Evolutionary conservation across 2,329 filamentous ascomycete genomes (phyloP), one percentile per base, ranked within the genome.

Genomic region (Thelonectria blattea): DNA sequence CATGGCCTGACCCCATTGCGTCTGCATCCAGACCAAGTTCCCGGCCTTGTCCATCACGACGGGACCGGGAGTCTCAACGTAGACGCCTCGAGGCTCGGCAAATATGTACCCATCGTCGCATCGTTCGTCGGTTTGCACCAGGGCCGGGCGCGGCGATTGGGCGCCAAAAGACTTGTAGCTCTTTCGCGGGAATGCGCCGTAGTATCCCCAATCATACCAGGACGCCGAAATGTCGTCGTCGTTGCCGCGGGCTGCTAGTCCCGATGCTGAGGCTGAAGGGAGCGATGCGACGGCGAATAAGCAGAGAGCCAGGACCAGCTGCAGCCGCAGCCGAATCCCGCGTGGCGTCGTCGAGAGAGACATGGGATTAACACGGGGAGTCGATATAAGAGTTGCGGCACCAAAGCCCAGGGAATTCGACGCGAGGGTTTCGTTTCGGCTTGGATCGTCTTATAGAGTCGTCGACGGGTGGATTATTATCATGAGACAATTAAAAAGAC

Each of bases 1-100:
- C 65, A 66, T 71, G 6, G 71, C 69, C 48, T 70, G 56, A 12
- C 65, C 67, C 65, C 70, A 73, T 45, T 52, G 37, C 8, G 63
- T 66, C n/a, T 77, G 73, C 48, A 76, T 80, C 81, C 81, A 83
- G 8, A 83, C 74, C 18, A 83, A 65, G 58, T 79, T 73, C 6
- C 80, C 80, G 2, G 75, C 66, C 12, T 72, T 68, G 66, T 81
- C 79, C 27, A 82, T 64, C 12, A 83, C 79, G 60, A 78, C 78
- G 2, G 79, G 78, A 3, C 78, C 76, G 2, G 76, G 70, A 7
- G 73, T 66, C 11, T 64, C 66, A 5, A 78, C 68, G 4, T 77
- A 78, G 18, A 72, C 70, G 2, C 70, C 72, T 9, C 72, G 69
- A 1, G 78, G 78, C 42, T 77, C 73, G 12, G 82, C 65, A 18